Base-by-base conservation (phyloP, 1,284 basidiomycete genomes). In the Laetiporus sulphureus region DNA sequence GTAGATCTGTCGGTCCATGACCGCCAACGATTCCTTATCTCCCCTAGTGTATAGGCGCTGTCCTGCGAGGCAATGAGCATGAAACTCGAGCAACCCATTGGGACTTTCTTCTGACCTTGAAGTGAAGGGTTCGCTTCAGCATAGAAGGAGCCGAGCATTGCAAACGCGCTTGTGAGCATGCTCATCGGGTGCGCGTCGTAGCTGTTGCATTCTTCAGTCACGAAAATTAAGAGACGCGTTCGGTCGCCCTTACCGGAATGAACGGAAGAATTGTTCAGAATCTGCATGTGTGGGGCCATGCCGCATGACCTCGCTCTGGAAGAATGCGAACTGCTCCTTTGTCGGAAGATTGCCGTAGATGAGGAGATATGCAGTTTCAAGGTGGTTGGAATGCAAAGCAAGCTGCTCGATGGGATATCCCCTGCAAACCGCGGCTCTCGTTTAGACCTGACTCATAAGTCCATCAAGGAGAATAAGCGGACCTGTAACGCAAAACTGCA, bases 381-480 rank as follows among this genome's bases (percentile, higher is more conserved):
- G 72, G 66, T 91, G 91, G 1, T 73, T 77, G 1, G 83, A 88
- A 42, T 79, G 73, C 33, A 78, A 64, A 1, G 90, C 89, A 20
- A 94, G 77, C 58, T 92, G 83, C 59, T 94, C 91, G 50, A 94
- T 93, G 7, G 91, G 90, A 59, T 91, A 92, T n/a, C 91, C 91
- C 65, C 89, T 86, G 54, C 1, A 12, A 15, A n/a, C n/a, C n/a
- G n/a, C n/a, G n/a, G n/a, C n/a, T n/a, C n/a, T n/a, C n/a, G n/a
- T n/a, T n/a, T n/a, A n/a, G n/a, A n/a, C n/a, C n/a, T n/a, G n/a
- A n/a, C n/a, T n/a, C n/a, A n/a, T n/a, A n/a, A n/a, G n/a, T n/a
- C n/a, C n/a, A n/a, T n/a, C n/a, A n/a, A n/a, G 11, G 4, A 7
- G 12, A 32, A 41, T 18, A 29, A 36, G 19, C 10, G 44, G 43